These are phyloP conservation scores for Pestalotiopsis sp. DNA, from an alignment of 2,329 filamentous ascomycete species.

Conservation along the genomic window DNA sequence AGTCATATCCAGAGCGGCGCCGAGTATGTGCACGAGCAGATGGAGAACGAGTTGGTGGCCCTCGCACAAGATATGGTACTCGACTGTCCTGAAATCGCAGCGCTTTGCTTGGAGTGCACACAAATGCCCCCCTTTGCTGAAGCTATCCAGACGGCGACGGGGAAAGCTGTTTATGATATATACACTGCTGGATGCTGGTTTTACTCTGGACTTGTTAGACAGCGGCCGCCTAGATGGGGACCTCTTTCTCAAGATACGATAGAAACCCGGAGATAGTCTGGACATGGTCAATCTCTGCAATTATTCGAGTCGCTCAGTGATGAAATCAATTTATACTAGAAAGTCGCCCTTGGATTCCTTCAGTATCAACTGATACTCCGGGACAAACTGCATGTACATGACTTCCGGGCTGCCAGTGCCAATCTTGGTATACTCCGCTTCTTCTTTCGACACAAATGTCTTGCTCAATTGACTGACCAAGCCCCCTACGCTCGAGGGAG, in stretches of 20 bases:
- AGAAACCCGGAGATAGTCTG: neutral
- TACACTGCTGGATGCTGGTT: conserved; percentile 38
- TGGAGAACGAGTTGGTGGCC: conserved; percentile 25
- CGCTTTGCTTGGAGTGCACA: conserved; percentile 36
- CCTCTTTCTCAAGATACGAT: neutral
- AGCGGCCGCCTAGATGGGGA: conserved; percentile 17
- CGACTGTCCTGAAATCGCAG: conserved; percentile 23
- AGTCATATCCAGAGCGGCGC: conserved; percentile 20
- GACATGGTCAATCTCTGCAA: neutral
- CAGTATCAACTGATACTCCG: conserved; percentile 33
- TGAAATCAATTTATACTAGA: conserved; percentile 17
- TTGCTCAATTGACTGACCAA: conserved; percentile 21
- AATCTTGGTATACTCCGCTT: conserved; percentile 22
- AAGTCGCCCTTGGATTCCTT: conserved; percentile 34
- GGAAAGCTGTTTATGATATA: conserved; percentile 37
- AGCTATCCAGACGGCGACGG: conserved; percentile 31
- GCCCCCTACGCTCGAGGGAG: neutral
- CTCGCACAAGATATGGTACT: conserved; percentile 18
- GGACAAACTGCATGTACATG: conserved; percentile 39
- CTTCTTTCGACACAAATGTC: conserved; percentile 16
- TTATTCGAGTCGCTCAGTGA: neutral
- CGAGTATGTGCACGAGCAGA: conserved; percentile 19
- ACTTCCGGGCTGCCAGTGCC: conserved; percentile 27
- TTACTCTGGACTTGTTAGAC: conserved; percentile 32
- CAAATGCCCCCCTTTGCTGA: conserved; percentile 38